Percentiles rank a stretch among this genome's conserved stretches.
Conservation (phyloP, 2,329 filamentous ascomycete species). For the Colletotrichum viniferum region DNA sequence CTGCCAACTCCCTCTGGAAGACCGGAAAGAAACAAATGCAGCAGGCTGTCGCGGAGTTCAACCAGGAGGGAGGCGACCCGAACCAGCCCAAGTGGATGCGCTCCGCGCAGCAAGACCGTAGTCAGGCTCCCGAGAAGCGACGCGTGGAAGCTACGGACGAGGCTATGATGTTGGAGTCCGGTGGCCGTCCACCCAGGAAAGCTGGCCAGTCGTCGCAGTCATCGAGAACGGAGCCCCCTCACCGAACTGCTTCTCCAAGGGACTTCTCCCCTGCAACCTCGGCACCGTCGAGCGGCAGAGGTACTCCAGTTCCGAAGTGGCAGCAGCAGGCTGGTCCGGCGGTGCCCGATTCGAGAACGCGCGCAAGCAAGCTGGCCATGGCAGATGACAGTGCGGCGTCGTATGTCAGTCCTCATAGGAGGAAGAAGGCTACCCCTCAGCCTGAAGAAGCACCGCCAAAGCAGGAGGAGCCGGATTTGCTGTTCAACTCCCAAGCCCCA, state of each 20-base stretch:
- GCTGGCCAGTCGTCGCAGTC: slow-evolving; percentile 33
- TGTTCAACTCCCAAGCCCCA: slow-evolving; percentile 55
- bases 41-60: slow-evolving; percentile 88
- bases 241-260: slow-evolving; percentile 35
- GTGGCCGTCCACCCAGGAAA: slow-evolving; percentile 57
- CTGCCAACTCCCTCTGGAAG: slow-evolving; percentile 95
- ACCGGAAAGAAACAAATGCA: slow-evolving; percentile 91
- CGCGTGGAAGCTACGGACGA: slow-evolving; percentile 64
- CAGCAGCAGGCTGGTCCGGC: slow-evolving; percentile 61
- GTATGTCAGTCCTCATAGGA: slow-evolving; percentile 85
- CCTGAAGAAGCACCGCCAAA: slow-evolving; percentile 40
- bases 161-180: slow-evolving; percentile 79
- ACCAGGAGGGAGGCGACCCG: slow-evolving; percentile 72
- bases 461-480: slow-evolving; percentile 65
- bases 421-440: slow-evolving; percentile 67
- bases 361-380: slow-evolving; percentile 72
- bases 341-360: slow-evolving; percentile 55
- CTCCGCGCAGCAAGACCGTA: slow-evolving; percentile 57
- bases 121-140: slow-evolving; percentile 35
- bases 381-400: slow-evolving; percentile 83
- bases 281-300: slow-evolving; percentile 43
- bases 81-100: slow-evolving; percentile 96
- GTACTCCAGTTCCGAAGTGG: slow-evolving; percentile 60
- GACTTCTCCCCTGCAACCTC: slow-evolving; percentile 56
- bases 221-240: slow-evolving; percentile 31